phyloP scores from a whole-genome alignment of 228 moss, liverwort and hornwort genomes.

The Sphagnum fallax region DNA sequence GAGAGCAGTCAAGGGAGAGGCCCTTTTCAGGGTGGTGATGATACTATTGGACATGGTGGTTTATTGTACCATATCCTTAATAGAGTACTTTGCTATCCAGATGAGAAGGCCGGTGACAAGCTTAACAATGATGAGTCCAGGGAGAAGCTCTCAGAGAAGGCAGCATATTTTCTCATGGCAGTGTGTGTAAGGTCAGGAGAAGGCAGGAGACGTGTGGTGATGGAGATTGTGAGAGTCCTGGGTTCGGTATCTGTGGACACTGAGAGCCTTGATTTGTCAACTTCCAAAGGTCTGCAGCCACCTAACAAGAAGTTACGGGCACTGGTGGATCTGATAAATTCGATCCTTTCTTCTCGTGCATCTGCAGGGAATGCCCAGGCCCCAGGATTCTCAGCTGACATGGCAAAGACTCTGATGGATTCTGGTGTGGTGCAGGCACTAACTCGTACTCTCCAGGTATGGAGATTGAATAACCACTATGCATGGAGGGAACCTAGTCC shows the following conservation, averaged over 20 bases:
- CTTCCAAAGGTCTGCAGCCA: constrained; percentile 42
- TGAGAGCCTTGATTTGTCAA: constrained; percentile 31
- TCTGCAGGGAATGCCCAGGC: constrained; percentile 66
- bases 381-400: constrained; percentile 84
- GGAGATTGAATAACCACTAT: neutral
- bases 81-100: constrained; percentile 75
- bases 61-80: constrained; percentile 96
- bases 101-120: constrained; percentile 63
- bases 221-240: constrained; percentile 81
- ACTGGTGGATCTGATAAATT: constrained; percentile 89
- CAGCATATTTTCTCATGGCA: constrained; percentile 95
- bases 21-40: constrained; percentile 74
- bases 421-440: constrained; percentile 88
- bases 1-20: constrained; percentile 98
- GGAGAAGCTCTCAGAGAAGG: constrained; percentile 91
- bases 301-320: constrained; percentile 78
- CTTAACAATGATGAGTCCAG: constrained; percentile 79
- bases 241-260: constrained; percentile 32
- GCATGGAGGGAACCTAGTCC: no score
- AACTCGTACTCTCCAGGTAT: constrained; percentile 66
- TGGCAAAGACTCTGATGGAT: constrained; percentile 95
- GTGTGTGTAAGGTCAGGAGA: constrained; percentile 92
- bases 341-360: constrained; percentile 80
- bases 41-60: constrained; percentile 91
- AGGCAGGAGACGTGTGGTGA: constrained; percentile 86